phyloP scores from a whole-genome alignment of 116 monocot species.

The Zostera marina region DNA sequence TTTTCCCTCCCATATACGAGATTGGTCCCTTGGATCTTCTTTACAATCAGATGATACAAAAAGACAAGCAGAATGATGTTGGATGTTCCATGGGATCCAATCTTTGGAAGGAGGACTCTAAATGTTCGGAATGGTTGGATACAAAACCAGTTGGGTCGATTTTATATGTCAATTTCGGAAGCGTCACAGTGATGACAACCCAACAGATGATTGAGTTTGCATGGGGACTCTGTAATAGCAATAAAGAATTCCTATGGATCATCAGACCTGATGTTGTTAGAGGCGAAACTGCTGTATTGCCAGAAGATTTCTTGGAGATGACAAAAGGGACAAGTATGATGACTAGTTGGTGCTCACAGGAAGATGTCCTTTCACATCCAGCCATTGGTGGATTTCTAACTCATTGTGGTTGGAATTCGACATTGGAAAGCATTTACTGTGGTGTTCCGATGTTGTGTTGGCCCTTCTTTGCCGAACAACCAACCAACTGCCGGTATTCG shows the following conservation, averaged over 20 bases:
- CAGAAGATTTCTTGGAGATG: conserved; percentile 3
- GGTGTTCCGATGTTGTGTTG: conserved; percentile 43
- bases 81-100: too few species aligned
- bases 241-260: conserved; percentile 14
- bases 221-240: conserved; percentile 12
- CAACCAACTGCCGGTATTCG: conserved; percentile 17
- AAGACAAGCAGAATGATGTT: too few species aligned
- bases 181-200: conserved; percentile 10
- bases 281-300: conserved; percentile 7
- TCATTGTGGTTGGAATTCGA: too few species aligned
- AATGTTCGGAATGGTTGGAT: conserved; percentile 8
- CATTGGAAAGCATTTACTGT: conserved; percentile 9
- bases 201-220: conserved; percentile 14
- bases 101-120: conserved; percentile 5
- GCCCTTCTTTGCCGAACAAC: conserved; percentile 47
- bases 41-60: not conserved
- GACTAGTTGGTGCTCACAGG: conserved; percentile 9
- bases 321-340: not conserved
- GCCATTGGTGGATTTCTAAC: conserved; percentile 6
- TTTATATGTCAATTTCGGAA: conserved; percentile 10
- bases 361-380: conserved; percentile 5
- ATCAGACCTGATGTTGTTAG: conserved; percentile 8
- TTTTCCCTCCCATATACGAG: conserved; percentile 9
- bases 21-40: conserved; percentile 11
- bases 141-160: conserved; percentile 1